Conservation (phyloP, 345 rosid species). For the Salix purpurea region DNA sequence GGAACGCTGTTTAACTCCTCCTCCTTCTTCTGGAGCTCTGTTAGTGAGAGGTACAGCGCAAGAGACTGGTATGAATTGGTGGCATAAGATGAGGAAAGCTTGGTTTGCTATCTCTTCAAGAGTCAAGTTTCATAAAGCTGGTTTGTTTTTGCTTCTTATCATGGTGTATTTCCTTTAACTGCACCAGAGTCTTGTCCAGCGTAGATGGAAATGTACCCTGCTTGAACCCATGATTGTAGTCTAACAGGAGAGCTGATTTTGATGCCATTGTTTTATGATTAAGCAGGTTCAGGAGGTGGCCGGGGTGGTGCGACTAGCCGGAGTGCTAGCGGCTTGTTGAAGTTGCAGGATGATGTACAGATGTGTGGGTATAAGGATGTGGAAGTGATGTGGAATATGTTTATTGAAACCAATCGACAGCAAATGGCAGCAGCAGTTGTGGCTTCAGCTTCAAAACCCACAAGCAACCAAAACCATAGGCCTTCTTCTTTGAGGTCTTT, state of each 20-base stretch:
- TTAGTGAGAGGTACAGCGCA: background rate
- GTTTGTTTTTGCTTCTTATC: background rate
- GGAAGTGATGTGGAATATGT: background rate
- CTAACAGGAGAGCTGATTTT: background rate
- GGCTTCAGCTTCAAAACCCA: background rate
- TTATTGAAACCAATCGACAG: background rate
- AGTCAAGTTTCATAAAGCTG: background rate
- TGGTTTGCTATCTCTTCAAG: background rate
- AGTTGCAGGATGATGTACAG: background rate
- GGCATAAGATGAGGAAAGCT: background rate
- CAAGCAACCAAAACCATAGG: background rate
- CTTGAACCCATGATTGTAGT: background rate
- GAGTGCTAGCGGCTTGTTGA: background rate
- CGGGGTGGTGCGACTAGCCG: background rate
- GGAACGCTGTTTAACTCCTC: background rate
- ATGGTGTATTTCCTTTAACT: background rate
- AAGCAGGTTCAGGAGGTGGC: background rate
- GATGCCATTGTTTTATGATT: background rate
- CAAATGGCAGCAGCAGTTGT: background rate
- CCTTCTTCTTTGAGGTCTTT: background rate
- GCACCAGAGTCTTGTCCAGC: background rate
- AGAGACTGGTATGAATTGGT: background rate
- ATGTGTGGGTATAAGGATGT: background rate
- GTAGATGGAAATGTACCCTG: background rate
- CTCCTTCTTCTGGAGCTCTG: background rate